Conservation (phyloP, 2,329 filamentous ascomycete species). For the Pseudopithomyces chartarum region DNA sequence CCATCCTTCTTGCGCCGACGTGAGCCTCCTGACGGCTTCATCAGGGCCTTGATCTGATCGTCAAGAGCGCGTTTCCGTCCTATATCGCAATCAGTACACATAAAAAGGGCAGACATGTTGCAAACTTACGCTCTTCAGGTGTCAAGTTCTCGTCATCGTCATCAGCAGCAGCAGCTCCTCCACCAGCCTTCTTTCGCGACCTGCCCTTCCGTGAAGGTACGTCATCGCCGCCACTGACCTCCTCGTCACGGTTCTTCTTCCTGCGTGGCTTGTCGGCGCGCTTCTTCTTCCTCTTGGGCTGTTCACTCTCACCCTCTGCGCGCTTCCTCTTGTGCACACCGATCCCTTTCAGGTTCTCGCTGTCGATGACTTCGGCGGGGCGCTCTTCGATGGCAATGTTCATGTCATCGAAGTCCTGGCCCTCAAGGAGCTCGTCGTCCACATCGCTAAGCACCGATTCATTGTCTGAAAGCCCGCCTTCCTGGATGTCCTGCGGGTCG, state of each 20-base stretch:
- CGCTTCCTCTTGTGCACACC: conserved; percentile 70
- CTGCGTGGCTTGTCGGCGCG: conserved; percentile 58
- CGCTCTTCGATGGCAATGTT: conserved; percentile 66
- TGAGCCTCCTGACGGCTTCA: conserved; percentile 76
- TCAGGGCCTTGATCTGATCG: conserved; percentile 82
- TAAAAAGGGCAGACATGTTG: not conserved
- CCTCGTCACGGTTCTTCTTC: conserved; percentile 56
- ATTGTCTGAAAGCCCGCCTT: conserved; percentile 58
- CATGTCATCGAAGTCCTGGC: conserved; percentile 67
- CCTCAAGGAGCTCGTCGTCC: conserved; percentile 63
- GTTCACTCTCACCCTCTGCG: conserved; percentile 61
- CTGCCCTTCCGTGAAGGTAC: conserved; percentile 56
- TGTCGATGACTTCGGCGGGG: conserved; percentile 63
- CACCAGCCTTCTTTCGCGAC: conserved; percentile 48
- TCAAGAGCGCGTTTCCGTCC: conserved; percentile 81
- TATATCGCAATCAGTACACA: conserved; percentile 36
- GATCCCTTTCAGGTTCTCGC: conserved; percentile 64
- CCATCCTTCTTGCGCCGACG: conserved; percentile 80
- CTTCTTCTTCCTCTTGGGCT: conserved; percentile 73
- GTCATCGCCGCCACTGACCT: conserved; percentile 55
- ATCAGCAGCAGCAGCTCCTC: conserved; percentile 51
- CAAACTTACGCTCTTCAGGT: conserved; percentile 76
- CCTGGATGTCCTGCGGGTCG: conserved; percentile 44
- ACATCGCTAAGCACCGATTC: conserved; percentile 68
- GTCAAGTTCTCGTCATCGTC: conserved; percentile 78